phyloP scores from a whole-genome alignment of 352 stramenopile species.

The Phytophthora macrochlamydospora region DNA sequence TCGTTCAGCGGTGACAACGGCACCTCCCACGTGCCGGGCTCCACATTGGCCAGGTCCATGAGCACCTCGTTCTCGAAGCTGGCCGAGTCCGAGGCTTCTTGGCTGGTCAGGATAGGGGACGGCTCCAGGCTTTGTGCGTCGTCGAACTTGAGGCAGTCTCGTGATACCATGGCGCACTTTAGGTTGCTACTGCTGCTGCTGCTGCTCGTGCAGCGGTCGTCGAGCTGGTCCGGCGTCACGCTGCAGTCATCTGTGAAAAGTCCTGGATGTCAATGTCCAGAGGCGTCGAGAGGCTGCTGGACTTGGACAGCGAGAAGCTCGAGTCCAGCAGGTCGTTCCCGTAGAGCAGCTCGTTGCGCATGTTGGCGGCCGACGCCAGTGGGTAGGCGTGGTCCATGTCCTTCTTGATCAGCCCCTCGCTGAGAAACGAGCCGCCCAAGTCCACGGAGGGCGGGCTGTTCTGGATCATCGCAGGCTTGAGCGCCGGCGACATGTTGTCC shows the following conservation, averaged over 20 bases:
- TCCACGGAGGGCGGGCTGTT: constrained; percentile 62
- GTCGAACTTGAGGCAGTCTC: constrained; percentile 76
- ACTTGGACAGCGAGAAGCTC: constrained; percentile 36
- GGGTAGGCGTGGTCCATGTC: constrained; percentile 44
- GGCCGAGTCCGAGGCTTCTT: constrained; percentile 38
- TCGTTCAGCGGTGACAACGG: constrained; percentile 84
- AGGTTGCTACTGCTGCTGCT: constrained; percentile 35
- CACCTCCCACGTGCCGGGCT: constrained; percentile 80
- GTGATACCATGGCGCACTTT: constrained; percentile 65
- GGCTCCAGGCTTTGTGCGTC: constrained; percentile 24
- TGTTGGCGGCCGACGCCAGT: constrained; percentile 40
- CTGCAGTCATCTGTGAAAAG: constrained; percentile 80
- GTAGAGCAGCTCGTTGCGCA: constrained; percentile 58
- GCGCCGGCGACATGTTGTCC: constrained; percentile 85
- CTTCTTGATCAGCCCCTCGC: constrained; percentile 47
- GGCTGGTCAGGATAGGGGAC: constrained; percentile 21
- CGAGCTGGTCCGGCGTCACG: constrained; percentile 59
- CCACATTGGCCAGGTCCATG: constrained; percentile 72
- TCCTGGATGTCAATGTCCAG: constrained; percentile 82
- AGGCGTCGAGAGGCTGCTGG: constrained; percentile 23
- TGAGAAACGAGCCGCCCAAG: constrained; percentile 44
- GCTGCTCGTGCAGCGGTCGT: constrained; percentile 37
- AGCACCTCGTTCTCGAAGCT: constrained; percentile 75
- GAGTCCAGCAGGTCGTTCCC: constrained; percentile 33
- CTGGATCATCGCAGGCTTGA: constrained; percentile 75